Evolutionary conservation across 1,284 basidiomycete genomes (phyloP), one percentile per base, ranked within the genome.

Genomic region (Tilletia caries): DNA sequence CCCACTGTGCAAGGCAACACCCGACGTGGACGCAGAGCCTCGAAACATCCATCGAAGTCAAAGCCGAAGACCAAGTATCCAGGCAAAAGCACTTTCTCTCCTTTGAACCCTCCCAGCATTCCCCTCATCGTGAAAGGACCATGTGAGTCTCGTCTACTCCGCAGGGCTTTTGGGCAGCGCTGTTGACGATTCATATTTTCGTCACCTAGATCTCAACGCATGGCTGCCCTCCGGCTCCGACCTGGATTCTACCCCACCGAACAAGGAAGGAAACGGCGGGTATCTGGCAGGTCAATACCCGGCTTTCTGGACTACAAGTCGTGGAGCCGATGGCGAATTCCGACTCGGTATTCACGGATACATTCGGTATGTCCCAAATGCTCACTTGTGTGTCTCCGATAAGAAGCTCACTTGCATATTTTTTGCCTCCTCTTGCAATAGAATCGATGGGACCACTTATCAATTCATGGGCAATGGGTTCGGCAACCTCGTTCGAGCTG

Each of bases 401-500:
- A 6, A 50, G 18, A 13, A 8, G 20, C 6, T 50, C 23, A 6
- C 20, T 8, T 50, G 12, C 48, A 25, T 8, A n/a, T 6, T 8
- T 20, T 20, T 13, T 6, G 13, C 18, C 48, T 18, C 20, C 46
- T 4, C 3, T n/a, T 2, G 15, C 29, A 10, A 41, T 15, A 50
- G 48, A 23, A 70, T 80, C 52, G 74, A 80, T 70, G 74, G 74
- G 27, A 67, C 66, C 54, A 76, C 76, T 20, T 79, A 79, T 65
- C 75, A 80, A 48, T 80, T 78, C 76, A 78, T 79, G 76, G 79
- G 79, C 65, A 72, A 79, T 34, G 78, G 74, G 25, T 80, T 79
- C 64, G 79, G 79, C 54, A 79, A 70, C 29, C 71, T 75, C 0
- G 75, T 81, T 8, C 70, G 70, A 44, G 68, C 73, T 10, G 76